Percentiles rank a stretch among this genome's conserved stretches.
These are phyloP conservation scores for Phytophthora tubulina DNA, from an alignment of 352 stramenopile species.

Conservation along the genomic window DNA sequence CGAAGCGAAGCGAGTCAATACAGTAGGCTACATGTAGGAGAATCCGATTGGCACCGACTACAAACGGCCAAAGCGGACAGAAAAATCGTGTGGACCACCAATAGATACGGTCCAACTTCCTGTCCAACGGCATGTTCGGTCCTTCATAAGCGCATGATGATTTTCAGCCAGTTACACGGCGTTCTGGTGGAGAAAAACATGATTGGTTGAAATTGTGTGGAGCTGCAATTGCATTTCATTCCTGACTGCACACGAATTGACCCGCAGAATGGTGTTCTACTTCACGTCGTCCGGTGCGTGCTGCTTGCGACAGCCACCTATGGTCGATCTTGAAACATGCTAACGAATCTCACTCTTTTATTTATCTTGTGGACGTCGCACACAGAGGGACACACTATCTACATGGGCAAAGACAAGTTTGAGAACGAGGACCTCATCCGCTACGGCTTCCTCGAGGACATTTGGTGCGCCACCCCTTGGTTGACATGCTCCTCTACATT, in stretches of 20 bases:
- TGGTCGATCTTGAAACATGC: not conserved
- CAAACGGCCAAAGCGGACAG: slow-evolving; percentile 19
- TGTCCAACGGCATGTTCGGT: not conserved
- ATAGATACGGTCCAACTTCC: slow-evolving; percentile 21
- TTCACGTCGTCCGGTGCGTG: slow-evolving; percentile 83
- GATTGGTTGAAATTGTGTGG: slow-evolving; percentile 32
- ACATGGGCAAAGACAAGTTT: slow-evolving; percentile 99
- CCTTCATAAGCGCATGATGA: not conserved
- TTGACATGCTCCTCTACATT: not conserved
- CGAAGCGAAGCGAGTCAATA: too few species aligned
- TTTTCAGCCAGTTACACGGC: slow-evolving; percentile 11
- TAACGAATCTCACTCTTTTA: not conserved
- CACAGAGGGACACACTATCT: slow-evolving; percentile 92
- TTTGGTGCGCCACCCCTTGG: slow-evolving; percentile 69
- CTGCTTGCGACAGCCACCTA: not conserved
- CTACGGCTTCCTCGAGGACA: slow-evolving; percentile 96
- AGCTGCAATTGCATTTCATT: slow-evolving; percentile 3
- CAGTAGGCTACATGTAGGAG: not conserved
- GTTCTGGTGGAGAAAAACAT: not conserved
- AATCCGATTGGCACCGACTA: slow-evolving; percentile 16
- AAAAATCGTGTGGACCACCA: slow-evolving; percentile 15
- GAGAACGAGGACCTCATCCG: slow-evolving; percentile 99
- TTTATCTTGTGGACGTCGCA: not conserved
- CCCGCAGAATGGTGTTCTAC: slow-evolving; percentile 76
- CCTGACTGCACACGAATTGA: slow-evolving; percentile 4